Percentiles rank a stretch among this genome's conserved stretches.
Evolutionary conservation across 2,329 filamentous ascomycete species (phyloP).

Genomic region (Ophiostoma sp.): DNA sequence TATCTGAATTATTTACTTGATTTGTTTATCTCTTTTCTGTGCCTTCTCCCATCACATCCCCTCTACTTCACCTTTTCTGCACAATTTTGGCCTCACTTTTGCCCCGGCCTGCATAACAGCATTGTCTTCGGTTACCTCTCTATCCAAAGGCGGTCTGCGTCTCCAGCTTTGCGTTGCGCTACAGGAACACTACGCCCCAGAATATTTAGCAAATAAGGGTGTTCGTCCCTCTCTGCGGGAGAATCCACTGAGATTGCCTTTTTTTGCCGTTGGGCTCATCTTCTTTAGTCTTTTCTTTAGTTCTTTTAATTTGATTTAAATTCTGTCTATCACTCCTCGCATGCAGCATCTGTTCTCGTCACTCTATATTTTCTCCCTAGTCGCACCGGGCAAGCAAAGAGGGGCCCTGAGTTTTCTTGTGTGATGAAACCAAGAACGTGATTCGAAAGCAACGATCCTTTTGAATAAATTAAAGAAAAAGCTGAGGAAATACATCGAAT

Average conservation of each 20-base stretch:
- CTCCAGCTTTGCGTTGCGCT: background rate
- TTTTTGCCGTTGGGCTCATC: background rate
- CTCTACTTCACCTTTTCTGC: background rate
- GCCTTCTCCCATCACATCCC: background rate
- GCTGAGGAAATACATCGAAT: background rate
- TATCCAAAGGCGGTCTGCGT: slow-evolving; percentile 3
- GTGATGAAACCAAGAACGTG: background rate
- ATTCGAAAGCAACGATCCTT: background rate
- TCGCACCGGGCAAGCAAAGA: slow-evolving; percentile 21
- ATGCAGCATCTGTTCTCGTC: slow-evolving; percentile 16
- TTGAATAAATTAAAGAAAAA: background rate
- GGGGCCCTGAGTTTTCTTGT: slow-evolving; percentile 19
- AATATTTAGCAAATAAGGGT: background rate
- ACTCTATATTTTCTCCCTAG: slow-evolving; percentile 20
- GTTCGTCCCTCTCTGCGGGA: background rate
- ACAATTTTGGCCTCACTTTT: background rate
- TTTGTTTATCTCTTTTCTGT: background rate
- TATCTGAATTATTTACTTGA: background rate
- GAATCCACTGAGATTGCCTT: slow-evolving; percentile 10
- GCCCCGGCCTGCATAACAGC: background rate
- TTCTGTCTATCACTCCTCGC: slow-evolving; percentile 12
- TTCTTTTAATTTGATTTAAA: slow-evolving; percentile 10
- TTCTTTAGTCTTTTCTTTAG: background rate
- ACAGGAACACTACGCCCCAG: background rate
- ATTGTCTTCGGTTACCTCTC: background rate